Base-by-base conservation (phyloP, 2,329 filamentous ascomycete species). In the Trichoderma sp. region DNA sequence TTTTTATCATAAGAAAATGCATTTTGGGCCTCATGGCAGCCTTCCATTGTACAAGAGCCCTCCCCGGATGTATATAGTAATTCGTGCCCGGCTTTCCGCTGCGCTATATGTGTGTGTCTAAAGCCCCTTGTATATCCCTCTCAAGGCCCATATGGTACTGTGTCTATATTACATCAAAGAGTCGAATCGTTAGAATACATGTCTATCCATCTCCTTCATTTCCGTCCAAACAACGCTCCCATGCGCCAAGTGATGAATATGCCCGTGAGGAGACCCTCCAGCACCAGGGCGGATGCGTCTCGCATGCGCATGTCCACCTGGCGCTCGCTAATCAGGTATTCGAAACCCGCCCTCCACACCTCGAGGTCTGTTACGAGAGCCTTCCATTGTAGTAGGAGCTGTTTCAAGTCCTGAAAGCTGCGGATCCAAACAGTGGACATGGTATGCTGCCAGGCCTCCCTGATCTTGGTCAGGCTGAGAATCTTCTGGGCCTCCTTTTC, bases 261-360 rank as follows among this genome's bases (percentile, higher is more conserved):
- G n/a, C 91, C 91, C 0, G 87, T 84, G 32, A 87, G 83, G 8
- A 86, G 88, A 65, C 90, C 86, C 78, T 93, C 87, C 39, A 92
- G 79, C 58, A 86, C 89, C 71, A 92, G 80, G n/a, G 90, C 78
- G 2, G 91, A 92, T 35, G 90, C 80, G 73, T 94, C 91, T 63
- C 87, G 85, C 82, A 92, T 91, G 52, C 86, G 86, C 70, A 92
- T 74, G 58, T 84, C 81, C 73, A 93, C 81, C 69, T 79, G 80
- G 71, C 88, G 83, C 67, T 92, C 88, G 77, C 90, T 92, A 78
- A 85, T 87, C 17, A 92, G 77, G 70, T 92, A 89, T 48, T 80
- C 74, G 5, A 86, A 72, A 4, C 80, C 80, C 7, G 82, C 79
- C 72, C 80, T 83, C 82, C 86, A 88, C 69, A 78, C 75, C 4